phyloP scores from a whole-genome alignment of 202 grass and related monocot species.

The Setaria viridis region DNA sequence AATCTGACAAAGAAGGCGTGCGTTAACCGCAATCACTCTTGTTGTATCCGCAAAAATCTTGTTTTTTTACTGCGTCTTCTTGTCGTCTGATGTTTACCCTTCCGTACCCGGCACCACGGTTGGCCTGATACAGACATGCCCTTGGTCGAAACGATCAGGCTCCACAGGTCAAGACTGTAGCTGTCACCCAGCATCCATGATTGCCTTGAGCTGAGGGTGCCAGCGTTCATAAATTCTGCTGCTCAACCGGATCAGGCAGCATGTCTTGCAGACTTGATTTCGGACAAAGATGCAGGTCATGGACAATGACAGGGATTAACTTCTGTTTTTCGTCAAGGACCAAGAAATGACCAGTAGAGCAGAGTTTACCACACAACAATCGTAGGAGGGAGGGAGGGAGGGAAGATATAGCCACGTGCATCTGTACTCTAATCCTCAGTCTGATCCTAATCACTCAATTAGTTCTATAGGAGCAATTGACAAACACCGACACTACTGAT shows the following conservation, averaged over 20 bases:
- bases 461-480: not conserved
- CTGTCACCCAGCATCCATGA: not conserved
- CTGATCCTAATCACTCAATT: conserved; percentile 27
- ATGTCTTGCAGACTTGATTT: not conserved
- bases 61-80: not conserved
- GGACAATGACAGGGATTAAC: conserved; percentile 28
- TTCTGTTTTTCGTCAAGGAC: not conserved
- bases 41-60: not conserved
- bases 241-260: not conserved
- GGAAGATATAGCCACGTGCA: not conserved
- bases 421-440: not conserved
- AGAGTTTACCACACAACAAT: conserved; percentile 1
- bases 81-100: not conserved
- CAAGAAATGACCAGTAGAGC: conserved; percentile 14
- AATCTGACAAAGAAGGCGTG: not conserved
- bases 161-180: not conserved
- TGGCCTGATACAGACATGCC: not conserved
- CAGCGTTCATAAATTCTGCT: not conserved
- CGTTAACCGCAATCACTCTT: not conserved
- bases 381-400: conserved; percentile 1
- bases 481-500: not conserved
- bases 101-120: not conserved
- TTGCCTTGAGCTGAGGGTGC: not conserved
- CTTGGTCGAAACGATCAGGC: not conserved
- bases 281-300: conserved; percentile 15